Evolutionary conservation across 495 filamentous ascomycete genomes (phyloP), one percentile per base, ranked within the genome.

Genomic region (Glutinoglossum americanum): DNA sequence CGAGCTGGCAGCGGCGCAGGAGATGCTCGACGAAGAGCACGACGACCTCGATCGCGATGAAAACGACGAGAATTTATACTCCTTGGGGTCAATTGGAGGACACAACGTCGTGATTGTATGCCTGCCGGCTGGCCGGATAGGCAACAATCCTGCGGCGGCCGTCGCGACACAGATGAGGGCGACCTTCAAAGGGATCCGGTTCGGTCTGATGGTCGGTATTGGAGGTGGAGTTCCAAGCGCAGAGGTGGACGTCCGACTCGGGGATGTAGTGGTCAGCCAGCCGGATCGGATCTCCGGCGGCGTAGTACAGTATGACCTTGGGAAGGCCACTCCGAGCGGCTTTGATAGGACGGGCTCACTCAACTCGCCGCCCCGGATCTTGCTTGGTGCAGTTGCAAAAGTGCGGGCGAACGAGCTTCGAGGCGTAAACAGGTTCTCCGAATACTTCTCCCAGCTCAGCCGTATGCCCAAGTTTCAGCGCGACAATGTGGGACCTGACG

Each of bases 1-100:
- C 17, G 76, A 79, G 61, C 57, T 62, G 7, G 65, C 70, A n/a
- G 76, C 76, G 1, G 75, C 71, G 1, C 47, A 48, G 28, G 64
- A 63, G 23, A 71, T 75, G 61, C 68, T 80, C 0, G 76, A 81
- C 58, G 68, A 72, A 59, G 57, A 66, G 13, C 70, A 76, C 61
- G 62, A 60, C 8, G 15, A 47, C 17, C 61, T 70, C n/a, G 56
- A 60, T 0, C 59, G 25, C 0, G 13, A 28, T 33, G 5, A 7
- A 7, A 7, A 41, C 37, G 68, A 71, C 59, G 32, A 62, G 26
- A 72, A 70, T 57, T 56, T 54, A 3, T 74, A 73, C 47, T 59
- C 57, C 1, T 57, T 71, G 2, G 72, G 72, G 19, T 51, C 61
- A 3, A 71, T 74, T 21, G 63, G 64, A 7, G 49, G 53, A 10